Conservation (phyloP, 441 rosid genomes). For the Bocquillonia castaneifolia region DNA sequence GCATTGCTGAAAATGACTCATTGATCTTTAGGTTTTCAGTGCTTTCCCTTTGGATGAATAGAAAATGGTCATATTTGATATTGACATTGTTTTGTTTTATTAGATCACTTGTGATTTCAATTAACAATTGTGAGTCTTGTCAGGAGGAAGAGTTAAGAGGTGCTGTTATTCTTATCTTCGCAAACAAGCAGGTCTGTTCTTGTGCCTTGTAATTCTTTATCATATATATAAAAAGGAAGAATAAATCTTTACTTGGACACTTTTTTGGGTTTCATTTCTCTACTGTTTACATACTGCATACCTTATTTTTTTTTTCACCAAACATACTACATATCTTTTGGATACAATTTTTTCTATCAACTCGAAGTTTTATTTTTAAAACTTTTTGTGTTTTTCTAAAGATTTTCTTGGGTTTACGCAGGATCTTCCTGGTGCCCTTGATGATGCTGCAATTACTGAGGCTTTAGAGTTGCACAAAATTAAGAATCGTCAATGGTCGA, state of each 20-base stretch:
- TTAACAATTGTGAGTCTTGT: constrained; percentile 8
- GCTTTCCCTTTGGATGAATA: background rate
- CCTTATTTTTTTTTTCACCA: background rate
- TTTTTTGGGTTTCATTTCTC: no score
- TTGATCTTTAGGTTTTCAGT: background rate
- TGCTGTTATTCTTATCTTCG: constrained; percentile 69
- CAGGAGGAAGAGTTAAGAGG: constrained; percentile 90
- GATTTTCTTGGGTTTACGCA: constrained; percentile 20
- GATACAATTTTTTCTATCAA: background rate
- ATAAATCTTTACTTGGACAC: no score
- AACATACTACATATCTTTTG: background rate
- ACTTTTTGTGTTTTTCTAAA: background rate
- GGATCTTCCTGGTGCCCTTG: constrained; percentile 97
- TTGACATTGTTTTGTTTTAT: background rate
- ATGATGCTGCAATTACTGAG: constrained; percentile 79
- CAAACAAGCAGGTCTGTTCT: constrained; percentile 76
- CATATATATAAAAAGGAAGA: no score
- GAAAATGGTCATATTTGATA: background rate
- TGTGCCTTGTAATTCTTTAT: background rate
- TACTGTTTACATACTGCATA: no score
- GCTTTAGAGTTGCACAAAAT: constrained; percentile 70
- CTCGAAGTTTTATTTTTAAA: background rate
- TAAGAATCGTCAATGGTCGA: constrained; percentile 53
- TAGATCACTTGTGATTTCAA: background rate
- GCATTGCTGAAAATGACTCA: constrained; percentile 1